Conservation (phyloP, 2,329 filamentous ascomycete genomes). For the Mollisia scopiformis region DNA sequence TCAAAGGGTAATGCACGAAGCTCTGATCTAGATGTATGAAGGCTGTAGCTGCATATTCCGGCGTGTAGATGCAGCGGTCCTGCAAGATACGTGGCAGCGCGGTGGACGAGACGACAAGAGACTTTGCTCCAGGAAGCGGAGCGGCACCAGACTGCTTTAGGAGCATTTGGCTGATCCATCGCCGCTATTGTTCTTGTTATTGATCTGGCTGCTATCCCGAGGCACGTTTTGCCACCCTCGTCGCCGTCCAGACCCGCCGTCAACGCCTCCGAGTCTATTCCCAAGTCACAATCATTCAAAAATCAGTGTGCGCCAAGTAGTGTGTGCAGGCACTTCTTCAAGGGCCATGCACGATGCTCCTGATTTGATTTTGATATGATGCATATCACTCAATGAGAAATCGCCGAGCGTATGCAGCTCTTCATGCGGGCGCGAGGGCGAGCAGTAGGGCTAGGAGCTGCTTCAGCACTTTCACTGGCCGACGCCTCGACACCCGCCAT, state of each 20-base stretch:
- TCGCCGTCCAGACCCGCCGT: neutral
- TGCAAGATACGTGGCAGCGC: slow-evolving; percentile 36
- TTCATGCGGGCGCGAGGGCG: slow-evolving; percentile 23
- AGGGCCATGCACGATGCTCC: neutral
- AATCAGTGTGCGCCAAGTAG: too few relatives aligned
- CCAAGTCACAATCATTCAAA: neutral
- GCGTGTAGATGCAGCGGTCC: slow-evolving; percentile 26
- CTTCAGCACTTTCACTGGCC: slow-evolving; percentile 28
- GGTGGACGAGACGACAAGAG: slow-evolving; percentile 11
- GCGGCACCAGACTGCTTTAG: neutral
- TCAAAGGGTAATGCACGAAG: slow-evolving; percentile 25
- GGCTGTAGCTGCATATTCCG: slow-evolving; percentile 34
- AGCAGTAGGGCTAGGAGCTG: slow-evolving; percentile 28
- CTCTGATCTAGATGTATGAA: slow-evolving; percentile 31
- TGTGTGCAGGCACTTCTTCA: too few relatives aligned
- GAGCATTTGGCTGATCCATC: slow-evolving; percentile 6
- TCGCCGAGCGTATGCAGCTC: slow-evolving; percentile 29
- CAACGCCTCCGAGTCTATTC: neutral
- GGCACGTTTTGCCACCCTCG: neutral
- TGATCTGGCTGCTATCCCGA: too few relatives aligned
- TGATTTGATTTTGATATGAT: slow-evolving; percentile 22
- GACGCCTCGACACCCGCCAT: slow-evolving; percentile 13
- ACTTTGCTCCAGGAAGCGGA: slow-evolving; percentile 21
- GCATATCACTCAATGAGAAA: slow-evolving; percentile 21
- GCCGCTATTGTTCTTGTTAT: neutral